Percentiles rank a stretch among this genome's conserved stretches.
Conservation (phyloP, 2,329 filamentous ascomycete genomes). For the Sclerotinia borealis region DNA sequence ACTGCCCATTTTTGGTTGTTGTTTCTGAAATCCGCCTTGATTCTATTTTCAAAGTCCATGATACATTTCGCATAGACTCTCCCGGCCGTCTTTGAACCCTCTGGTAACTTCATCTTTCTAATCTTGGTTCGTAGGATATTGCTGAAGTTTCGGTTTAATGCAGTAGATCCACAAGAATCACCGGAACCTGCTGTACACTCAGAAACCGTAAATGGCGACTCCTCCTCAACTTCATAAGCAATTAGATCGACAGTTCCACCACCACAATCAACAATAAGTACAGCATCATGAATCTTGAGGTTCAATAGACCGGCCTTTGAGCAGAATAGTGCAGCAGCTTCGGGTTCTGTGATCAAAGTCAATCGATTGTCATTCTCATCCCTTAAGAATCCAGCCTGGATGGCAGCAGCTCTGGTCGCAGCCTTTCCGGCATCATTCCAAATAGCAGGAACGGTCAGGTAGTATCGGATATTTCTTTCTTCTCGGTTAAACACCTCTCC, state of each 20-base stretch:
- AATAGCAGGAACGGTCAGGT: conserved; percentile 96
- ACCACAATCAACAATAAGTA: conserved; percentile 96
- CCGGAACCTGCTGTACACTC: conserved; percentile 97
- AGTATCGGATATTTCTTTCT: conserved; percentile 96
- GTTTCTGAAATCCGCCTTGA: conserved; percentile 99
- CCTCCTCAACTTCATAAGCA: conserved; percentile 96
- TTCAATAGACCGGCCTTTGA: conserved; percentile 94
- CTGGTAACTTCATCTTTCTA: conserved; percentile 96
- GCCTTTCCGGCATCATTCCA: conserved; percentile 99
- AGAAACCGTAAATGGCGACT: conserved; percentile 92
- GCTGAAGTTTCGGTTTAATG: conserved; percentile 95
- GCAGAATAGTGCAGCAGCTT: conserved; percentile 95
- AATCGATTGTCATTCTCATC: conserved; percentile 97
- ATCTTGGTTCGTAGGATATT: conserved; percentile 98
- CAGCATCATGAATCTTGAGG: conserved; percentile 96
- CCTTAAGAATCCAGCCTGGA: conserved; percentile 91
- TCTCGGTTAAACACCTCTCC: conserved; percentile 97
- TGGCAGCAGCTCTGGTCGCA: conserved; percentile 88
- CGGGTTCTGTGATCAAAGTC: conserved; percentile 91
- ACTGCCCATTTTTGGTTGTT: conserved; percentile 99
- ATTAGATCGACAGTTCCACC: conserved; percentile 98
- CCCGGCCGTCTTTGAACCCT: conserved; percentile 94
- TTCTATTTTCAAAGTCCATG: conserved; percentile 99
- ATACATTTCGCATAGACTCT: conserved; percentile 99
- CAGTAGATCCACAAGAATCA: conserved; percentile 97